phyloP scores from a whole-genome alignment of 2,329 filamentous ascomycete genomes.

The Penicillium sp. region DNA sequence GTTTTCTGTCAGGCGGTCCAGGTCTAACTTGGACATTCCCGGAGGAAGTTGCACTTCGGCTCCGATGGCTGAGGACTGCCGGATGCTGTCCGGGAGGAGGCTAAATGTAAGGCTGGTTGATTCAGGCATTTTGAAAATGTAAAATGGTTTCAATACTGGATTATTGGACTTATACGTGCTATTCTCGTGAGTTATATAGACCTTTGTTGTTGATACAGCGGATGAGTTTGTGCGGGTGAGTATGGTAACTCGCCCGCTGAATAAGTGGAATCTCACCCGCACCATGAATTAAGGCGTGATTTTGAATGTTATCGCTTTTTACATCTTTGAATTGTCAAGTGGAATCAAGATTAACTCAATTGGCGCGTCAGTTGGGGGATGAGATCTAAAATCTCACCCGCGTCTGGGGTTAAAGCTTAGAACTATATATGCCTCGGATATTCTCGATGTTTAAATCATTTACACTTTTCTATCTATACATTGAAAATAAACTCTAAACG shows the following conservation, averaged over 20 bases:
- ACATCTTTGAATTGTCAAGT: not conserved
- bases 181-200: not conserved
- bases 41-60: slow-evolving; percentile 5
- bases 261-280: not conserved
- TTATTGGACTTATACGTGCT: not conserved
- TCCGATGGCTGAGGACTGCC: slow-evolving; percentile 8
- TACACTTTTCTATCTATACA: not conserved
- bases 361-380: not conserved
- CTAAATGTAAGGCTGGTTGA: not conserved
- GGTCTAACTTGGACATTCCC: slow-evolving; percentile 4
- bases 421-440: not conserved
- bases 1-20: not conserved
- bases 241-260: not conserved
- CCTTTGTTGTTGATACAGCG: not conserved
- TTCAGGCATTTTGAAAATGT: not conserved
- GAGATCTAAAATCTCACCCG: not conserved
- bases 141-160: not conserved
- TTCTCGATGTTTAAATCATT: not conserved
- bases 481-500: not conserved
- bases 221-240: not conserved
- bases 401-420: not conserved
- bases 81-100: not conserved
- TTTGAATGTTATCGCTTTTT: not conserved
- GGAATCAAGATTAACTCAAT: not conserved
- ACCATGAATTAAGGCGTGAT: not conserved